Evolutionary conservation across 345 rosid species (phyloP).

Genomic region (Mallotus nudiflorus): DNA sequence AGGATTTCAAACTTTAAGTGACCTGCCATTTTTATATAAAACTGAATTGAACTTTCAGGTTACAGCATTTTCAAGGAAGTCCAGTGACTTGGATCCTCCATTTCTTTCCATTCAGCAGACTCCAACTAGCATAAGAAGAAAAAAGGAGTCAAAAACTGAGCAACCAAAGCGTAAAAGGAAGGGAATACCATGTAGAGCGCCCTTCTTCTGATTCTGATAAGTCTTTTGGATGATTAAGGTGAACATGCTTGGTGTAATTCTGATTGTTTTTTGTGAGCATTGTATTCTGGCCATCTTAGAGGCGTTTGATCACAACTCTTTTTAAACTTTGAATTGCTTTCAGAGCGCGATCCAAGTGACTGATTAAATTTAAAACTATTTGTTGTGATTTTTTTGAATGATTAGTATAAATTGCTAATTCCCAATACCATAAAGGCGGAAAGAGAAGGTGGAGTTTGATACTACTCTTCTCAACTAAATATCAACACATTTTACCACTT

Average conservation of each 20-base stretch:
- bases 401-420: neutral
- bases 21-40: neutral
- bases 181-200: constrained; percentile 30
- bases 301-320: neutral
- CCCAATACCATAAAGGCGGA: no score
- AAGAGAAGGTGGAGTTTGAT: no score
- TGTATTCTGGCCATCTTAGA: no score
- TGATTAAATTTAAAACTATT: neutral
- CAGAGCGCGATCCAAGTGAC: neutral
- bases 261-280: neutral
- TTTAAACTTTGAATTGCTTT: neutral
- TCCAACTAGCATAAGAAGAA: constrained; percentile 4
- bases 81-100: constrained; percentile 14
- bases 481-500: no score
- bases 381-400: neutral
- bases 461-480: neutral
- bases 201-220: constrained; percentile 21
- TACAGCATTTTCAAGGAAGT: constrained; percentile 16
- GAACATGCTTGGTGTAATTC: neutral
- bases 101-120: constrained; percentile 12
- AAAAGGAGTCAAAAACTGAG: constrained; percentile 6
- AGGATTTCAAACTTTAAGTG: no score
- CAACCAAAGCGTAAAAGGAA: constrained; percentile 16
- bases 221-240: neutral
- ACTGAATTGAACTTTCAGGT: constrained; percentile 11